A percentile compares a stretch with the other conserved stretches of the same genome.
These are phyloP conservation scores for Cerioporus squamosus DNA, from an alignment of 1,284 basidiomycete genomes.

Conservation along the genomic window DNA sequence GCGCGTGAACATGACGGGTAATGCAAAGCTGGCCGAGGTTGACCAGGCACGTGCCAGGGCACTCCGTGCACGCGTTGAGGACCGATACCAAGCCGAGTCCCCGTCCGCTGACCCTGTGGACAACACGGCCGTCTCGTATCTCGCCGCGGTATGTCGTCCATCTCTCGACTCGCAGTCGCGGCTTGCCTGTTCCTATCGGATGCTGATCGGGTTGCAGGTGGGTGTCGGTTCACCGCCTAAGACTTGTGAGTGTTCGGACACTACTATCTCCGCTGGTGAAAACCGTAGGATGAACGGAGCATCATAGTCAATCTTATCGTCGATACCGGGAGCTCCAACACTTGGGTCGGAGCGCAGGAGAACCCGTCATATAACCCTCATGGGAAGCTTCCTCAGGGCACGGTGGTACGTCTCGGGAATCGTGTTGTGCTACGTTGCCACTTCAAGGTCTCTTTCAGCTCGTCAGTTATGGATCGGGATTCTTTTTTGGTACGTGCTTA, in stretches of 20 bases:
- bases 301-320: constrained; percentile 15
- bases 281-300: not conserved
- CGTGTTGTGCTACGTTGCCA: too few species aligned
- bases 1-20: constrained; percentile 18
- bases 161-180: not conserved
- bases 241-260: constrained; percentile 14
- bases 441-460: constrained; percentile 18
- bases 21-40: constrained; percentile 10
- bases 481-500: constrained; percentile 43
- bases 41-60: constrained; percentile 23
- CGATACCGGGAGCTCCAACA: constrained; percentile 48
- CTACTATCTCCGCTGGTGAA: not conserved
- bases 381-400: too few species aligned
- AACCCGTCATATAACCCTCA: too few species aligned
- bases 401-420: too few species aligned
- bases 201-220: constrained; percentile 8
- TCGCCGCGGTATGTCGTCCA: constrained; percentile 14
- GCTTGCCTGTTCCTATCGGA: not conserved
- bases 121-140: constrained; percentile 22
- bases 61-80: not conserved
- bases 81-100: not conserved
- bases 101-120: constrained; percentile 8
- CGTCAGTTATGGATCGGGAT: constrained; percentile 55
- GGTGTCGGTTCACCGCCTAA: constrained; percentile 26
- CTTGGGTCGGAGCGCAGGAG: constrained; percentile 51